These are phyloP conservation scores for Eragrostis tef DNA, from an alignment of 202 grass and related monocot species.

Conservation along the genomic window DNA sequence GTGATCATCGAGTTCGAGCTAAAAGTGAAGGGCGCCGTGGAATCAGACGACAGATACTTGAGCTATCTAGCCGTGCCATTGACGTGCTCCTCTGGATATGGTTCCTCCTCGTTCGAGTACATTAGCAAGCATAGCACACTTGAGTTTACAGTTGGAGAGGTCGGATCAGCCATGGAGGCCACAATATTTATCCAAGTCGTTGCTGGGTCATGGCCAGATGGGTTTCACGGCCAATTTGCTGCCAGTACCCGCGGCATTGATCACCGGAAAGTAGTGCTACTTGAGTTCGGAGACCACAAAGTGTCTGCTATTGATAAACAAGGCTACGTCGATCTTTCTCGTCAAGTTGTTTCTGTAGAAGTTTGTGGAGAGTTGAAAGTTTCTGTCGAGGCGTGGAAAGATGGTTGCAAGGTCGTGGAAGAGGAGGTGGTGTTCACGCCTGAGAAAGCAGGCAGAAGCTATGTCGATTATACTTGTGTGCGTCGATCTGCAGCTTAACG, in stretches of 20 bases:
- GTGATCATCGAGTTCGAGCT: constrained; percentile 10
- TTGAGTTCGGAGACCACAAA: neutral
- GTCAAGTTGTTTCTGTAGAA: constrained; percentile 17
- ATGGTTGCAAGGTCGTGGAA: neutral
- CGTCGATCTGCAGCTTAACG: no score
- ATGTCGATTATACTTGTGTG: neutral
- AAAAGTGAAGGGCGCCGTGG: neutral
- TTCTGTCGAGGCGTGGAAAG: neutral
- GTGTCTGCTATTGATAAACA: neutral
- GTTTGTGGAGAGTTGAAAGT: constrained; percentile 2
- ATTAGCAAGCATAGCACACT: constrained; percentile 16
- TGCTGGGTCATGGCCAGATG: neutral
- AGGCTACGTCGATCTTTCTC: constrained; percentile 1
- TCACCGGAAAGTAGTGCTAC: neutral
- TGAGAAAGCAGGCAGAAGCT: neutral
- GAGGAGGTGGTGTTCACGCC: neutral
- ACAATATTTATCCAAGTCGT: constrained; percentile 8
- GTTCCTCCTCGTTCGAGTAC: neutral
- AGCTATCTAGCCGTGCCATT: neutral
- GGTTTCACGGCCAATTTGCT: constrained; percentile 11
- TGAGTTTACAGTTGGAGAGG: neutral
- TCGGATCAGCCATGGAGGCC: constrained; percentile 16
- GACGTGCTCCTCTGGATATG: neutral
- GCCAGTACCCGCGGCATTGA: neutral
- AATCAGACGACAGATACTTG: constrained; percentile 5